phyloP scores from a whole-genome alignment of 2,329 filamentous ascomycete species.

The Verticillium zaregamsianum region DNA sequence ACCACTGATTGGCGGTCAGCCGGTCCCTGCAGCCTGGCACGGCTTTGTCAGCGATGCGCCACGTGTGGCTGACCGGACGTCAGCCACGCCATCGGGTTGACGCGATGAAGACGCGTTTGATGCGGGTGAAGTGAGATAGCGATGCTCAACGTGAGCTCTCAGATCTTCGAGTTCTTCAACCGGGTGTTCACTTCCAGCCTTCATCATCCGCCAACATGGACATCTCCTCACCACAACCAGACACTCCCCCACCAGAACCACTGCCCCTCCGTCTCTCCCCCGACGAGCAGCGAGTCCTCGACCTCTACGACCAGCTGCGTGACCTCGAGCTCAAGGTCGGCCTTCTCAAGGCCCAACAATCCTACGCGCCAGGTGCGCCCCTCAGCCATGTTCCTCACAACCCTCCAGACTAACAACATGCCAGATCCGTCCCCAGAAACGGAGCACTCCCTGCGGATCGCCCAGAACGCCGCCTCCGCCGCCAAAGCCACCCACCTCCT shows the following conservation, averaged over 20 bases:
- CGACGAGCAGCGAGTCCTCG: slow-evolving; percentile 61
- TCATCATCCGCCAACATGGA: slow-evolving; percentile 17
- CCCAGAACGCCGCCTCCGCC: slow-evolving; percentile 64
- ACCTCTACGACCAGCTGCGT: slow-evolving; percentile 67
- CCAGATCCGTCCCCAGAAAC: slow-evolving; percentile 4
- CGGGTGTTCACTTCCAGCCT: slow-evolving; percentile 5
- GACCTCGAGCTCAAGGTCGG: slow-evolving; percentile 70
- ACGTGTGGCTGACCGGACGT: not conserved
- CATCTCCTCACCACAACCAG: slow-evolving; percentile 1
- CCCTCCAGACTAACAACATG: not conserved
- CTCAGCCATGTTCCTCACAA: no score
- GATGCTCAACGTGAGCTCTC: slow-evolving; percentile 1
- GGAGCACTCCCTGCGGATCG: slow-evolving; percentile 36
- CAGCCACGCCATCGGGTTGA: not conserved
- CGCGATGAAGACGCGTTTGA: not conserved
- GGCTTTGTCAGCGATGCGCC: not conserved
- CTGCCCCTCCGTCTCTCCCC: slow-evolving; percentile 54
- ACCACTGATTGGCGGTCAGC: not conserved
- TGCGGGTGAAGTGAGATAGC: slow-evolving; percentile 1
- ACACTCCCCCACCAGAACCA: slow-evolving; percentile 25
- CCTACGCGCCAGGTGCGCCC: slow-evolving; percentile 27
- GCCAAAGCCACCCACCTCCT: slow-evolving; percentile 67
- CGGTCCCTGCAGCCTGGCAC: not conserved
- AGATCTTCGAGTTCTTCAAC: not conserved
- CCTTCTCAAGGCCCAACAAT: slow-evolving; percentile 52